These are phyloP conservation scores for Eimeria mitis DNA, from an alignment of 169 alveolate genomes.

Conservation along the genomic window DNA sequence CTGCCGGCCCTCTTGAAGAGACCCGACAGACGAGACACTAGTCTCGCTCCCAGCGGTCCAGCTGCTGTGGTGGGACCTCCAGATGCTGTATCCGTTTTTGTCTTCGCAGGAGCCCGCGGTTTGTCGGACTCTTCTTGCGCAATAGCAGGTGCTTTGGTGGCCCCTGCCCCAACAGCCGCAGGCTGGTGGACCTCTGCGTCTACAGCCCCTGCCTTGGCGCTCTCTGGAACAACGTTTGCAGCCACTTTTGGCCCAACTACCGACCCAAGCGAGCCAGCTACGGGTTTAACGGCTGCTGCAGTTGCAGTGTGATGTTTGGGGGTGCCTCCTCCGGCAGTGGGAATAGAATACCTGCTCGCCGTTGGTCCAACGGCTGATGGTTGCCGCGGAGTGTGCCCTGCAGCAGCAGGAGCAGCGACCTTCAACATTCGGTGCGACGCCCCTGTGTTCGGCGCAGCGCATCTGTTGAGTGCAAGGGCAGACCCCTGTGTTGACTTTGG, in stretches of 20 bases:
- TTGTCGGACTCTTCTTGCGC: neutral
- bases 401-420: neutral
- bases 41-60: conserved; percentile 70
- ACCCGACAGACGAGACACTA: conserved; percentile 54
- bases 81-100: neutral
- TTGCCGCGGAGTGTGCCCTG: neutral
- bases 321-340: neutral
- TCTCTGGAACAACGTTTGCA: neutral
- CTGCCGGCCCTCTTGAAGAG: conserved; percentile 54
- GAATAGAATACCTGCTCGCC: neutral
- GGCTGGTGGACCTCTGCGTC: neutral
- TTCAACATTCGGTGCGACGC: neutral
- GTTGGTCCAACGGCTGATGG: neutral
- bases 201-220: conserved; percentile 9
- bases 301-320: neutral
- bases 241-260: neutral
- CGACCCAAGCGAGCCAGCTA: neutral
- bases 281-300: neutral
- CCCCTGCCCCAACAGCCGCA: neutral
- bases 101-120: neutral
- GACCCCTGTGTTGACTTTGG: neutral
- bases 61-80: neutral
- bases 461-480: neutral
- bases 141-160: neutral
- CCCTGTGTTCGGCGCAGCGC: neutral